A percentile compares a stretch with the other conserved stretches of the same genome.
Evolutionary conservation across 2,329 filamentous ascomycete genomes (phyloP).

Genomic region (Pleurostoma richardsiae): DNA sequence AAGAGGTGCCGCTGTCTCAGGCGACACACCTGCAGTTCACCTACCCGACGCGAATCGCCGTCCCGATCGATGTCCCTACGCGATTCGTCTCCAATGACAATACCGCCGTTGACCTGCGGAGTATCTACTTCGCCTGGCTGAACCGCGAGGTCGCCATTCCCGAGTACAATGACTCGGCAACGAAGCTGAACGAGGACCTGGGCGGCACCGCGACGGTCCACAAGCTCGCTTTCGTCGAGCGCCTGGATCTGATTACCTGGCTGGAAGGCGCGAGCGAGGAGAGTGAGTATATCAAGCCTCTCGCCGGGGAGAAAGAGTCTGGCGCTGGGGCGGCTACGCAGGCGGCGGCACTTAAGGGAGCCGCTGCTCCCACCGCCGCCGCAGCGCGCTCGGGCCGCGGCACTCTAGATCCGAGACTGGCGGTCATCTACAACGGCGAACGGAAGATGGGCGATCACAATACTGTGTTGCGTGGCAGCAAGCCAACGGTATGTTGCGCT

Average conservation of each 20-base stretch:
- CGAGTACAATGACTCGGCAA: constrained; percentile 83
- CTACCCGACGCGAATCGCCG: constrained; percentile 50
- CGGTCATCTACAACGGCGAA: constrained; percentile 88
- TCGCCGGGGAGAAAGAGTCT: constrained; percentile 61
- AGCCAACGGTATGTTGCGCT: constrained; percentile 65
- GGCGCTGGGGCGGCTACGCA: constrained; percentile 30
- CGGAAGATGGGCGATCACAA: constrained; percentile 91
- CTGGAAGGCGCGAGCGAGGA: constrained; percentile 85
- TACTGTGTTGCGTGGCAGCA: constrained; percentile 77
- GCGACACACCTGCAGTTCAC: constrained; percentile 78
- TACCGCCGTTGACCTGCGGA: constrained; percentile 76
- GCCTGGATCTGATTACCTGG: constrained; percentile 88
- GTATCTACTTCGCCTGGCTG: constrained; percentile 93
- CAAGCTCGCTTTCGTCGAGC: constrained; percentile 87
- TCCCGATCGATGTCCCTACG: constrained; percentile 69
- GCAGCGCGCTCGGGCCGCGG: constrained; percentile 55
- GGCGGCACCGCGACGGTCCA: constrained; percentile 66
- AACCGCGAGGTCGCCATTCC: constrained; percentile 87
- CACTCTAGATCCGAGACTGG: constrained; percentile 71
- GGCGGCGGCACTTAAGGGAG: constrained; percentile 26
- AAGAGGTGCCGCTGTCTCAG: constrained; percentile 62
- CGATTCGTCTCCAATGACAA: constrained; percentile 78
- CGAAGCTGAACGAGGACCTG: constrained; percentile 75
- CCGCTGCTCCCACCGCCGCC: constrained; percentile 30
- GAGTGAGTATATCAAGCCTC: constrained; percentile 85